These are phyloP conservation scores for Fusarium palustre DNA, from an alignment of 2,329 filamentous ascomycete genomes.

Conservation along the genomic window DNA sequence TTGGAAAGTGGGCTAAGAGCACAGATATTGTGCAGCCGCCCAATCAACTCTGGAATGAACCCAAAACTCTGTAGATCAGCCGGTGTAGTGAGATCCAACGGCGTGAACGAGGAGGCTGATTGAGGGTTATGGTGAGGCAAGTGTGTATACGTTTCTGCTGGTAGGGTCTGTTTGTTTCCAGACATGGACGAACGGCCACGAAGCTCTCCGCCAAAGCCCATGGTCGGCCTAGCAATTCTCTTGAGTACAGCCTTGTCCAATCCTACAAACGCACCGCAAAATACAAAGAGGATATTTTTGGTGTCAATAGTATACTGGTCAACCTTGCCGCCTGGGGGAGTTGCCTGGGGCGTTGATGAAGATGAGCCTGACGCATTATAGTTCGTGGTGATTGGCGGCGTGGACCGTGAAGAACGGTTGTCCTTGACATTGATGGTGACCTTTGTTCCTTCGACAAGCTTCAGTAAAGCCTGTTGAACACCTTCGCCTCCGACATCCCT, in stretches of 20 bases:
- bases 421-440: conserved; percentile 91
- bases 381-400: conserved; percentile 65
- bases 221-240: conserved; percentile 84
- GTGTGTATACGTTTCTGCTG: conserved; percentile 69
- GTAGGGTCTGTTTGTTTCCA: conserved; percentile 68
- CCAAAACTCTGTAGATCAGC: conserved; percentile 85
- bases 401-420: conserved; percentile 69
- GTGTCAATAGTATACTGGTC: conserved; percentile 84
- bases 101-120: conserved; percentile 60
- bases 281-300: conserved; percentile 96
- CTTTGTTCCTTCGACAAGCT: conserved; percentile 96
- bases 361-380: conserved; percentile 60
- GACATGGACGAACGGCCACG: conserved; percentile 65
- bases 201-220: conserved; percentile 91
- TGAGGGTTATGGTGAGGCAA: conserved; percentile 65
- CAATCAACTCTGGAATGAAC: conserved; percentile 94
- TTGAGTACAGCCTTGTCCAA: conserved; percentile 88
- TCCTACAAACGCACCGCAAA: conserved; percentile 94
- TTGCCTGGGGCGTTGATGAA: conserved; percentile 59
- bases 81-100: conserved; percentile 78
- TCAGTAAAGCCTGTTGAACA: conserved; percentile 93
- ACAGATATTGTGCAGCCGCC: conserved; percentile 91
- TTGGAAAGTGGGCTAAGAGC: conserved; percentile 81
- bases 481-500: conserved; percentile 97
- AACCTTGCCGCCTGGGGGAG: conserved; percentile 63